These are phyloP conservation scores for Mucor irregularis DNA, from an alignment of 371 early-diverging fungal genomes.

Conservation along the genomic window DNA sequence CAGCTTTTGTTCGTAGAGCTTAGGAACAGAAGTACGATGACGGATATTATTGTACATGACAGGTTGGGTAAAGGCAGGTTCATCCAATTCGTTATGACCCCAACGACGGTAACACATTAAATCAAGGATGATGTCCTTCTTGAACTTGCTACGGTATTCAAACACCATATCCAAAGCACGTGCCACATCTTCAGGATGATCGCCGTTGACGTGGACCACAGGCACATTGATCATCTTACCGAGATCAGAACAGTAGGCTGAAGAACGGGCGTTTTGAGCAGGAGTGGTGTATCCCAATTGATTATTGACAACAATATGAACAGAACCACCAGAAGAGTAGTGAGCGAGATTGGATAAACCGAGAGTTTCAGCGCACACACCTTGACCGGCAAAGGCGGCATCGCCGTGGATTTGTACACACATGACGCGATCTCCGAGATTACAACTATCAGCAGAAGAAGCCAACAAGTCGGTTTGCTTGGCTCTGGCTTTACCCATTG, in stretches of 20 bases:
- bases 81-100: constrained; percentile 98
- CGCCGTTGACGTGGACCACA: constrained; percentile 96
- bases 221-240: constrained; percentile 95
- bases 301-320: constrained; percentile 97
- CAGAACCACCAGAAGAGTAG: constrained; percentile 89
- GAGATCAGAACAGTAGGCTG: constrained; percentile 89
- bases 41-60: constrained; percentile 94
- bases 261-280: constrained; percentile 88
- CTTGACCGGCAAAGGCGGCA: constrained; percentile 88
- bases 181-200: constrained; percentile 92
- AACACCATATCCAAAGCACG: constrained; percentile 83
- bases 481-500: constrained; percentile 90
- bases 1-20: constrained; percentile 75
- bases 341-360: constrained; percentile 92
- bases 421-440: constrained; percentile 86
- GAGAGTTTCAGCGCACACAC: constrained; percentile 94
- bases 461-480: constrained; percentile 82
- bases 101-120: constrained; percentile 91
- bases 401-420: constrained; percentile 96
- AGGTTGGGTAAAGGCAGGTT: constrained; percentile 97
- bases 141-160: constrained; percentile 90
- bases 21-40: constrained; percentile 78
- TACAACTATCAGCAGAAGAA: constrained; percentile 64
- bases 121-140: constrained; percentile 91
- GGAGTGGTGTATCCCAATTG: constrained; percentile 97